Evolutionary conservation across 495 filamentous ascomycete genomes (phyloP), one percentile per base, ranked within the genome.

Genomic region (Penicillium ochrochloron): DNA sequence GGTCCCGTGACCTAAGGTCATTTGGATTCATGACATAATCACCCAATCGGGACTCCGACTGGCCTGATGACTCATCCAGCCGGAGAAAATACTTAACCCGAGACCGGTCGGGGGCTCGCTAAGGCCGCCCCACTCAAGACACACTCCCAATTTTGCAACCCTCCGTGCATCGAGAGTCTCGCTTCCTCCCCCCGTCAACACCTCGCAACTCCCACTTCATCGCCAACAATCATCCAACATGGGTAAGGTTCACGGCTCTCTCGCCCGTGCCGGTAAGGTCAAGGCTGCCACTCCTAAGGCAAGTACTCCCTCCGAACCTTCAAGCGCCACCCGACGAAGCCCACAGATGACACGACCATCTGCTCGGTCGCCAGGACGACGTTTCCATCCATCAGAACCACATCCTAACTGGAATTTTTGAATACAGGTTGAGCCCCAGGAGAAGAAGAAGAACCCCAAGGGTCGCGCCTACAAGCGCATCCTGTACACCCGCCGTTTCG

Each of bases 381-480:
- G 51, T 39, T n/a, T 23, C 53, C 31, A 34, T 50, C 42, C 48
- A 54, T 50, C 58, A 59, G 60, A 69, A 59, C 19, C 41, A 19
- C 62, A 53, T 66, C 54, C 68, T 74, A 72, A 74, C 71, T 58
- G 54, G 42, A 6, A 60, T 70, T 63, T 63, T 54, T 55, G 63
- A 51, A 64, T 69, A 72, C 66, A 80, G 75, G 75, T 79, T 72
- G 76, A 78, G 66, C 66, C 73, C 68, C 76, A 78, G 66, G 75
- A 80, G 78, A 78, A 82, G 78, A 70, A 74, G 67, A 82, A 82
- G 80, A 72, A 85, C 70, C 95, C 95, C 78, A 98, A 99, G 88
- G 95, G 95, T 78, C 93, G 95, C 72, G 95, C 95, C 70, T 94
- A 94, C 89, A 99, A 99, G 93, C 89, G 95, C 74, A 89, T 97